Conservation (phyloP, 1,139 yeast genomes). For the Candida smagusa region DNA sequence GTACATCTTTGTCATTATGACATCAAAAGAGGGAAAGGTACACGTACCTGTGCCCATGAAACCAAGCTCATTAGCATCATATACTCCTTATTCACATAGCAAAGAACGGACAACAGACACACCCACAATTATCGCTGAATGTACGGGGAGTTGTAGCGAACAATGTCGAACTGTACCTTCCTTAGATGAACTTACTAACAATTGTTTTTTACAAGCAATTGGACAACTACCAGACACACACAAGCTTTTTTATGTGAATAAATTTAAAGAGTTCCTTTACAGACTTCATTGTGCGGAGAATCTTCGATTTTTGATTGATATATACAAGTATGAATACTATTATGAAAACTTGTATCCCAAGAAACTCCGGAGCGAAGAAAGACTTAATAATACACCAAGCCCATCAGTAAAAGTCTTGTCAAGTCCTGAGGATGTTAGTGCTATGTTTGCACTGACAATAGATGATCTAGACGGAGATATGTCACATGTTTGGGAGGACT, state of each 20-base stretch:
- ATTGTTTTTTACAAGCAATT: constrained; percentile 19
- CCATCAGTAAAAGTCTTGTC: constrained; percentile 7
- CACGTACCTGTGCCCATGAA: constrained; percentile 13
- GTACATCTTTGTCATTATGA: no score
- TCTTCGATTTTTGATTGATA: constrained; percentile 42
- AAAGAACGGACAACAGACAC: neutral
- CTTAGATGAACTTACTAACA: constrained; percentile 20
- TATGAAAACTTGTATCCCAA: constrained; percentile 21
- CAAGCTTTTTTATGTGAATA: constrained; percentile 9
- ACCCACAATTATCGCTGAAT: constrained; percentile 1
- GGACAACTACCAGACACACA: constrained; percentile 12
- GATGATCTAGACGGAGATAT: constrained; percentile 26
- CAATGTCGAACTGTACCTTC: constrained; percentile 6
- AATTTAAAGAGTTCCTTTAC: constrained; percentile 15
- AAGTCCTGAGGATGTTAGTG: neutral
- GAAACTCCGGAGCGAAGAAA: constrained; percentile 6
- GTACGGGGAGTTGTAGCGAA: neutral
- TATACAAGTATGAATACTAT: constrained; percentile 37
- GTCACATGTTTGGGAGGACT: constrained; percentile 26
- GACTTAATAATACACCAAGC: constrained; percentile 17
- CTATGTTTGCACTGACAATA: constrained; percentile 22
- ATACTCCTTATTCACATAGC: constrained; percentile 2
- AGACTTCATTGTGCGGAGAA: constrained; percentile 44
- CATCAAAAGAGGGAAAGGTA: no score
- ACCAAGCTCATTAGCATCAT: constrained; percentile 10